phyloP scores from a whole-genome alignment of 805 yeast species.

The Saccharomycopsis synnaedendra region DNA sequence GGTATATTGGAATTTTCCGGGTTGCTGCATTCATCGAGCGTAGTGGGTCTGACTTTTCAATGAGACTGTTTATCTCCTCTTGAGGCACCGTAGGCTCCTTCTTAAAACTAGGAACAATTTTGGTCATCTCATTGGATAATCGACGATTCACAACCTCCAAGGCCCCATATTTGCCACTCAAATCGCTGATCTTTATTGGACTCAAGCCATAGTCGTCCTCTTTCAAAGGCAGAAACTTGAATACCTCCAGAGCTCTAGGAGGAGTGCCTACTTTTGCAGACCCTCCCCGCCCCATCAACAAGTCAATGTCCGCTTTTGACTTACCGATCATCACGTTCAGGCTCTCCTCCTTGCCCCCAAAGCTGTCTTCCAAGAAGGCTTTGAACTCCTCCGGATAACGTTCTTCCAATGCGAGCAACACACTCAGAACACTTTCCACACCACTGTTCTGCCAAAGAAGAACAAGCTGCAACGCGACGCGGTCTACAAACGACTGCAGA shows the following conservation, averaged over 20 bases:
- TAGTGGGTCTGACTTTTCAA: constrained; percentile 10
- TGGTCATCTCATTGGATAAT: not conserved
- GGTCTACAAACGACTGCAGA: constrained; percentile 1
- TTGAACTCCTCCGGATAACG: constrained; percentile 2
- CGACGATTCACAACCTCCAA: not conserved
- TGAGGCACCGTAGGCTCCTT: not conserved
- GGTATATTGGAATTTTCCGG: constrained; percentile 5
- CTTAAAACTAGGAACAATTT: not conserved
- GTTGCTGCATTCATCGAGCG: constrained; percentile 1
- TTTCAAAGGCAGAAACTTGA: not conserved
- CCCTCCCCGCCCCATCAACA: not conserved
- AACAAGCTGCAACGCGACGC: constrained; percentile 1
- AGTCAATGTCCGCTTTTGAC: not conserved
- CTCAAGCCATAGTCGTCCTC: constrained; percentile 9
- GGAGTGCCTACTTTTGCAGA: no score
- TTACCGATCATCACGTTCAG: not conserved
- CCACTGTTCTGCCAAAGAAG: constrained; percentile 6
- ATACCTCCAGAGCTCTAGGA: not conserved
- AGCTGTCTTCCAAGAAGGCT: constrained; percentile 2
- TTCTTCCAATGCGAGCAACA: constrained; percentile 1
- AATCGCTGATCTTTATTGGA: constrained; percentile 10
- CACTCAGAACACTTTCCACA: not conserved
- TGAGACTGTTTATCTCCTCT: constrained; percentile 3
- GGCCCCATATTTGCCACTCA: not conserved
- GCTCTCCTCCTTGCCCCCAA: constrained; percentile 5